Base-by-base conservation (phyloP, 805 yeast species). In the Cyberlindnera galapagoensis region DNA sequence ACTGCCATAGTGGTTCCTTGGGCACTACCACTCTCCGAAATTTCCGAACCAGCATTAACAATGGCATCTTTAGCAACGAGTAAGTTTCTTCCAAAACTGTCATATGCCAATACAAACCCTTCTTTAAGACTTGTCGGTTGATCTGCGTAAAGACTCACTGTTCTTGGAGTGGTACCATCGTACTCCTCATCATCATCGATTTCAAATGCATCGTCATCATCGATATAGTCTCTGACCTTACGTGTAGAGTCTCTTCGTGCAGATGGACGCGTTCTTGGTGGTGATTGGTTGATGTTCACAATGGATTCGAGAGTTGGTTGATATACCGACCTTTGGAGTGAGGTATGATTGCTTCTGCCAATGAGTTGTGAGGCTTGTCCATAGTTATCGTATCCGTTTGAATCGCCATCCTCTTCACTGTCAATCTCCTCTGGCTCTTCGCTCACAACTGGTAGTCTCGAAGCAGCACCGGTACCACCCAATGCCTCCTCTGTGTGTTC, bases 401-500 rank as follows among this genome's bases (percentile, higher is more conserved):
- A 48, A 9, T 47, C 59, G 2, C 49, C 54, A 8, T 55, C 57
- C 6, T 63, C 65, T 15, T 54, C 52, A 21, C 59, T 62, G 27
- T 60, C 63, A 13, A 51, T 60, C 27, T 16, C 35, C n/a, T 22
- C 22, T 19, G 19, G 21, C 11, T 19, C 22, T 19, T 25, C 38
- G 21, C 28, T 32, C 26, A 28, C 38, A 14, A 18, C 36, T 4
- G 54, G 40, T 9, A 47, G 36, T 42, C 79, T 56, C 9, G 71
- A 72, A 4, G 69, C 54, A 0, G 78, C 57, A 1, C 90, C 92
- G 41, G 66, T 66, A 1, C 94, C 94, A 7, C 92, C 94, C 24
- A 85, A 59, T 7, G 73, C 68, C 43, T 78, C 81, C 51, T 87
- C 97, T 0, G 94, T 78, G 33, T 71, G 75, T 45, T 87, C 96